Conservation (phyloP, 495 filamentous ascomycete genomes). For the Annulohypoxylon bovei region DNA sequence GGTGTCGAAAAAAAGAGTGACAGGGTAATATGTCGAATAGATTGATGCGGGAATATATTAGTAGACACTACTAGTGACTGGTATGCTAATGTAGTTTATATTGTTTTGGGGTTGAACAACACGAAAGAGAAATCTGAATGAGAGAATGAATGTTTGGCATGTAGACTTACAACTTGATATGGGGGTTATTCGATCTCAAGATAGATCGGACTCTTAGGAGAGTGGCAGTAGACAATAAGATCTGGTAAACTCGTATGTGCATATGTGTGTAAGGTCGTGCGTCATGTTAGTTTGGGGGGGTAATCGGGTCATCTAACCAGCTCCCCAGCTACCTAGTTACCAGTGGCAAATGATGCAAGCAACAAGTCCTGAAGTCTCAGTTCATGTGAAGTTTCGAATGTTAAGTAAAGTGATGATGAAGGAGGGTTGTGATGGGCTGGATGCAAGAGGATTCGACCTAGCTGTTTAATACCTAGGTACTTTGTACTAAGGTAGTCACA, state of each 20-base stretch:
- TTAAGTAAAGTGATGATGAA: neutral
- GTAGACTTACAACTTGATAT: constrained; percentile 11
- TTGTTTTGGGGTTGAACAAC: neutral
- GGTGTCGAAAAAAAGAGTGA: neutral
- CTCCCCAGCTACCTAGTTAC: neutral
- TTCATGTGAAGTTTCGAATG: constrained; percentile 27
- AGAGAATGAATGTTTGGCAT: constrained; percentile 19
- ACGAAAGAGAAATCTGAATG: neutral
- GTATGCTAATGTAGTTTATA: neutral
- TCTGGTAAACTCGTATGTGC: neutral
- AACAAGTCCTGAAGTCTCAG: constrained; percentile 2
- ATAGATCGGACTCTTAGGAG: constrained; percentile 1
- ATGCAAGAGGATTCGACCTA: neutral
- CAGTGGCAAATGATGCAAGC: constrained; percentile 4
- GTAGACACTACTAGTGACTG: neutral
- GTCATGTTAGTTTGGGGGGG: constrained; percentile 1
- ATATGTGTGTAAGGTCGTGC: neutral
- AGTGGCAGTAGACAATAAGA: neutral
- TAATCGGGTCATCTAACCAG: neutral
- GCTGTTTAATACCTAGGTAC: constrained; percentile 5
- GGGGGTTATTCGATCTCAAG: neutral
- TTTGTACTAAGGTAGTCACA: constrained; percentile 3
- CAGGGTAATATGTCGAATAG: constrained; percentile 3
- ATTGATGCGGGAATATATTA: neutral
- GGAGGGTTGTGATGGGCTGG: constrained; percentile 6